Evolutionary conservation across 2,329 filamentous ascomycete genomes (phyloP), one percentile per base, ranked within the genome.

Genomic region (Hypoxylon sp.): DNA sequence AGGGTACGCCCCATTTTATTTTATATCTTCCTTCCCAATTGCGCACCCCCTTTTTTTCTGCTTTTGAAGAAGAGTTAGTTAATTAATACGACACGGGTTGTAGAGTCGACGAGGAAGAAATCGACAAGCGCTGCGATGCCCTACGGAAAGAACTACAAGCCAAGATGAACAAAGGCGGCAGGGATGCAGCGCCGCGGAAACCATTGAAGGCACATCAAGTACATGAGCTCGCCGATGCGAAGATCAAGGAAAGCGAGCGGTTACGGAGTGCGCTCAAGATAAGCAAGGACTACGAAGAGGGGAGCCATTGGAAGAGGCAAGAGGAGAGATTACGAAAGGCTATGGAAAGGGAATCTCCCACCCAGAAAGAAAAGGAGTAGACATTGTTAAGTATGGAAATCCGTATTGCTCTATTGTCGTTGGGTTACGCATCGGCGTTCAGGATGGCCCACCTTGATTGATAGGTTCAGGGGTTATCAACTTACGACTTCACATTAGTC

Each of bases 221-320:
- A 19, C 96, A 99, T 83, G 96, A 98, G 82, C 86, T 97, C 79
- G 96, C 96, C 17, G 92, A 96, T 76, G 96, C 95, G 67, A 99
- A 99, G 87, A 95, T 97, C 74, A 92, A 93, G 79, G 96, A 99
- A 86, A 97, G 92, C 80, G 94, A 98, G 82, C 88, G 92, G 74
- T 83, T 99, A 78, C 85, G 95, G 71, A 92, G 86, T 80, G 96
- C 96, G 6, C 84, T 99, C 73, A 94, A 94, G 54, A 97, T 98
- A 75, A 90, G 90, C 77, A 91, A 91, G 77, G 87, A 95, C 78
- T 96, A 96, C 75, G 90, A 95, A 77, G 93, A 97, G 80, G 94
- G 93, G 5, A 88, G 91, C 54, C 92, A 97, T 79, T 96, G 94
- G 92, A 90, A 88, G 82, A 90, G 89, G 71, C 92, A 97, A 78